These are phyloP conservation scores for Galerina marginata DNA, from an alignment of 768 basidiomycete genomes.

Conservation along the genomic window DNA sequence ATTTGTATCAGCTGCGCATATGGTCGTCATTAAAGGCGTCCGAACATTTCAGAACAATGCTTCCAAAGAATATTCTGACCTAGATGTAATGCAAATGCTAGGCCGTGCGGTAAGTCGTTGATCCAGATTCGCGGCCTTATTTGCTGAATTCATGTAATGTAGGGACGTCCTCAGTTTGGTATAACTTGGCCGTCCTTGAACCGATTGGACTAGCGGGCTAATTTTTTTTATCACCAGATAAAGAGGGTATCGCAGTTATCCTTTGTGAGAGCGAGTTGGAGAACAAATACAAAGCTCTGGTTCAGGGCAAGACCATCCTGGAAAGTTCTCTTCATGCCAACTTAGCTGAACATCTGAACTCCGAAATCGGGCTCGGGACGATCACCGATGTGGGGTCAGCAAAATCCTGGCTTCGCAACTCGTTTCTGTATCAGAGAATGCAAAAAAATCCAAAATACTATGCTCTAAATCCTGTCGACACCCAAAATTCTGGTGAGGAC, in stretches of 20 bases:
- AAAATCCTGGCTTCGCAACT: conserved; percentile 80
- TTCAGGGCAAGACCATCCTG: conserved; percentile 74
- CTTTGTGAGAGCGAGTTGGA: conserved; percentile 79
- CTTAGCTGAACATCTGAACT: conserved; percentile 91
- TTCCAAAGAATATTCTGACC: conserved; percentile 84
- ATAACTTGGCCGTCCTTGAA: conserved; percentile 9
- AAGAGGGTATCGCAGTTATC: conserved; percentile 83
- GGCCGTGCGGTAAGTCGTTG: conserved; percentile 78
- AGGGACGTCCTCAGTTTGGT: conserved; percentile 95
- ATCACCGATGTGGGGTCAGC: conserved; percentile 74
- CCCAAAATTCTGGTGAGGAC: conserved; percentile 71
- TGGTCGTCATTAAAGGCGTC: conserved; percentile 93
- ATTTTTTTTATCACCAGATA: conserved; percentile 52
- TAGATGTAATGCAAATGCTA: conserved; percentile 96
- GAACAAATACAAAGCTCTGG: conserved; percentile 70
- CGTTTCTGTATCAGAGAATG: conserved; percentile 89
- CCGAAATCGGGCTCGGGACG: conserved; percentile 88
- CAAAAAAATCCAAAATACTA: conserved; percentile 85
- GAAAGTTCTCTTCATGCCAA: conserved; percentile 87
- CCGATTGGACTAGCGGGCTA: not conserved
- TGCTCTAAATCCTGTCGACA: conserved; percentile 50
- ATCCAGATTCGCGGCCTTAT: not conserved
- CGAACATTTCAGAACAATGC: conserved; percentile 73
- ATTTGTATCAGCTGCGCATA: conserved; percentile 74
- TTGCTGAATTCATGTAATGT: not conserved